A percentile compares a stretch with the other conserved stretches of the same genome.
Conservation (phyloP, 2,329 filamentous ascomycete genomes). For the Sclerotinia trifoliorum region DNA sequence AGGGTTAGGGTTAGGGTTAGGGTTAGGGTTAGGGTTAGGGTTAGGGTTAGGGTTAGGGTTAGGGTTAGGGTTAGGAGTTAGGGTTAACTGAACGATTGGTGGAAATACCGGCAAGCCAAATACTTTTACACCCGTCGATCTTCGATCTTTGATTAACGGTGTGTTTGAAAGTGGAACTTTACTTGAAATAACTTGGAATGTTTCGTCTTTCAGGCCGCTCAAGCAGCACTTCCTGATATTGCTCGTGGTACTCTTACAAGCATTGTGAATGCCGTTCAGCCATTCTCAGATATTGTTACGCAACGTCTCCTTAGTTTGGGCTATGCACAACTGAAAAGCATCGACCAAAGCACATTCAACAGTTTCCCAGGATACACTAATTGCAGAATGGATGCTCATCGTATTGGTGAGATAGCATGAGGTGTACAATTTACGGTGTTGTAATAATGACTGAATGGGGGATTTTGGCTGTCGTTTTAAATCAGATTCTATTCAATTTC, state of each 20-base stretch:
- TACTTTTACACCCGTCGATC: slow-evolving; percentile 50
- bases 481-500: not conserved
- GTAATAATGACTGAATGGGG: not conserved
- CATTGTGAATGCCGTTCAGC: not conserved
- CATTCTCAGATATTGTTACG: not conserved
- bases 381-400: slow-evolving; percentile 7
- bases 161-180: slow-evolving; percentile 47
- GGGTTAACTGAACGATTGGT: too few species aligned
- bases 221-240: slow-evolving; percentile 46
- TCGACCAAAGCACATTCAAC: not conserved
- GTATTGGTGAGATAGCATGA: not conserved
- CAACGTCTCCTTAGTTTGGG: slow-evolving; percentile 23
- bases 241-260: slow-evolving; percentile 26
- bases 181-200: slow-evolving; percentile 48
- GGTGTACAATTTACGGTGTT: not conserved
- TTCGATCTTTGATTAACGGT: slow-evolving; percentile 46
- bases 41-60: too few species aligned
- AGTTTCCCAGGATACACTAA: slow-evolving; percentile 15
- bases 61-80: too few species aligned
- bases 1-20: too few species aligned
- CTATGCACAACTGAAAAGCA: slow-evolving; percentile 8
- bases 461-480: too few species aligned
- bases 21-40: too few species aligned
- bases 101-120: slow-evolving; percentile 54
- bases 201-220: slow-evolving; percentile 45